phyloP scores from a whole-genome alignment of 2,329 filamentous ascomycete genomes.

The Colletotrichum euphorbiae region DNA sequence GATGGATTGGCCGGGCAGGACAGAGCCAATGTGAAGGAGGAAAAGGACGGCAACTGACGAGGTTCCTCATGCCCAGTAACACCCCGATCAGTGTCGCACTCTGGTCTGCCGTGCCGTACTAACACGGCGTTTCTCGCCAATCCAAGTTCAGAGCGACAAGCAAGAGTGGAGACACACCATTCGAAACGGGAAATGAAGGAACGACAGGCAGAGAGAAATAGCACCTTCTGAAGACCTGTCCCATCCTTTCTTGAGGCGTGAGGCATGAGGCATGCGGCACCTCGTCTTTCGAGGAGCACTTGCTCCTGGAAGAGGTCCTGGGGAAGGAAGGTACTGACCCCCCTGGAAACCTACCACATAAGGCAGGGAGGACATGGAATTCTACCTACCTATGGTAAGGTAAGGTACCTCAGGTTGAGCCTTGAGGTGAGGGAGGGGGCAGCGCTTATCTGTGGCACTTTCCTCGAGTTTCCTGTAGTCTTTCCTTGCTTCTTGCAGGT shows the following conservation, averaged over 20 bases:
- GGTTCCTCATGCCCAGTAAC: not conserved
- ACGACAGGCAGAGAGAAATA: not conserved
- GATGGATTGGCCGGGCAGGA: slow-evolving; percentile 1
- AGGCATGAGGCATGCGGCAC: too few species aligned
- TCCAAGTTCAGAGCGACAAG: slow-evolving; percentile 25
- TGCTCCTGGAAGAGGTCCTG: too few species aligned
- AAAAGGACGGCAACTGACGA: not conserved
- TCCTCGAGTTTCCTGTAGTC: slow-evolving; percentile 1
- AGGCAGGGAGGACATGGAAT: too few species aligned
- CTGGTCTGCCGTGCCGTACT: slow-evolving; percentile 18
- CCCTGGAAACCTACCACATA: too few species aligned
- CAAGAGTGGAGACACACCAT: slow-evolving; percentile 18
- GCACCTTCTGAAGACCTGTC: not conserved
- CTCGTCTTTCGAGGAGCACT: too few species aligned
- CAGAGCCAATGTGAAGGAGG: not conserved
- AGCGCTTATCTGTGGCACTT: slow-evolving; percentile 17
- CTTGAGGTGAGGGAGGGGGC: not conserved
- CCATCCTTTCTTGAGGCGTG: too few species aligned
- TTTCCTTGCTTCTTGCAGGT: slow-evolving; percentile 26
- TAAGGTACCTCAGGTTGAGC: not conserved
- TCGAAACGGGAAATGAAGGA: slow-evolving; percentile 36
- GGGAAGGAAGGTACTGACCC: too few species aligned
- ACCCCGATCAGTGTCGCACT: slow-evolving; percentile 21
- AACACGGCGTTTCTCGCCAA: slow-evolving; percentile 28
- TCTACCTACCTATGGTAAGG: too few species aligned